Conservation (phyloP, 2,329 filamentous ascomycete genomes). For the Sporothrix variecibatus region DNA sequence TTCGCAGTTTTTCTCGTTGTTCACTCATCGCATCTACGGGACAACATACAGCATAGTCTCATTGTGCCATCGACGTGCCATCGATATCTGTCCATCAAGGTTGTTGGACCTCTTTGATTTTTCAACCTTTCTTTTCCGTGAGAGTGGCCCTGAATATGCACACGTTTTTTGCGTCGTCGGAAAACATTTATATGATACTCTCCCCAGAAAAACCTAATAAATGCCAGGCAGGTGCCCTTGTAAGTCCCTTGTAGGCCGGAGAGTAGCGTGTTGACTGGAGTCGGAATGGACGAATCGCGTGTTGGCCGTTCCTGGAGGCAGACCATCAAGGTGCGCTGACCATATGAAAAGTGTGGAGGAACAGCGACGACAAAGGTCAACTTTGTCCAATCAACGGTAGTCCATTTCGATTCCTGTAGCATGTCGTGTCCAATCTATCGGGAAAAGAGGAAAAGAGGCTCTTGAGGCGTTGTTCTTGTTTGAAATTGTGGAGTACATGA, state of each 20-base stretch:
- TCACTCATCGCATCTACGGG: too few species aligned
- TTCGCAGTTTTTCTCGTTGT: background rate
- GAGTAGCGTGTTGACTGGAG: constrained; percentile 2
- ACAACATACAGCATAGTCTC: background rate
- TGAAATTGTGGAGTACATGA: too few species aligned
- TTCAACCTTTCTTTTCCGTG: background rate
- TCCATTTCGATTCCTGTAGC: background rate
- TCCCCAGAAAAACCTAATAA: background rate
- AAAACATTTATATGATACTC: background rate
- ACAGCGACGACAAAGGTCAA: background rate
- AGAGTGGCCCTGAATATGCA: background rate
- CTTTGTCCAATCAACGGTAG: background rate
- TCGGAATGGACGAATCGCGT: background rate
- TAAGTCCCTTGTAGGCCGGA: background rate
- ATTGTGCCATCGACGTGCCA: background rate
- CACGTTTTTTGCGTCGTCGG: background rate
- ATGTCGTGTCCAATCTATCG: too few species aligned
- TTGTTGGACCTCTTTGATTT: background rate
- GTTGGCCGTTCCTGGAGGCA: background rate
- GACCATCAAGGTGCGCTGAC: constrained; percentile 16
- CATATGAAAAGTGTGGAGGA: background rate
- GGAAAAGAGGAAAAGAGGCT: too few species aligned
- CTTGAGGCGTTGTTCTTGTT: too few species aligned
- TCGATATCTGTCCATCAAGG: constrained; percentile 8
- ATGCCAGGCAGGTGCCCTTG: too few species aligned